phyloP scores from a whole-genome alignment of 805 yeast genomes.

The Zygosaccharomyces siamensis region DNA sequence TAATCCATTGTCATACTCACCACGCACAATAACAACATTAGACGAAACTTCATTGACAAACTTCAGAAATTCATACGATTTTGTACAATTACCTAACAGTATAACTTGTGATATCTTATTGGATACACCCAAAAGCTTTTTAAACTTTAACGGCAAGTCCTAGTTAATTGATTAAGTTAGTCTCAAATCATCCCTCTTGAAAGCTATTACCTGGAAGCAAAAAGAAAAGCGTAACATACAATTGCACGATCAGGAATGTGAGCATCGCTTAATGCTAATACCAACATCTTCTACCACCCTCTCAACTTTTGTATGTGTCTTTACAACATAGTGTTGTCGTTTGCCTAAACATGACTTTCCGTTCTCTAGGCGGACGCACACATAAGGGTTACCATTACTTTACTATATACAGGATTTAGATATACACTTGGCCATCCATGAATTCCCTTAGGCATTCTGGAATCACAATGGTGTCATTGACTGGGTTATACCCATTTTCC shows the following conservation, averaged over 20 bases:
- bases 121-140: constrained; percentile 65
- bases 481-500: constrained; percentile 73
- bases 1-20: constrained; percentile 64
- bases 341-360: neutral
- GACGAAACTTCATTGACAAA: constrained; percentile 67
- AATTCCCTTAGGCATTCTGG: constrained; percentile 65
- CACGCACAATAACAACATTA: constrained; percentile 70
- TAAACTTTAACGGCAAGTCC: constrained; percentile 54
- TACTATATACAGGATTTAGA: constrained; percentile 11
- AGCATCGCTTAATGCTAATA: constrained; percentile 82
- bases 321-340: neutral
- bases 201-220: neutral
- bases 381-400: neutral
- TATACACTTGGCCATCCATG: constrained; percentile 58
- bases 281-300: constrained; percentile 44
- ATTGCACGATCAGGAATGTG: constrained; percentile 84
- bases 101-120: constrained; percentile 82
- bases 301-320: neutral
- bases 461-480: constrained; percentile 47
- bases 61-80: constrained; percentile 55
- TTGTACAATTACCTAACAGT: constrained; percentile 78
- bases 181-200: neutral
- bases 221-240: constrained; percentile 36
- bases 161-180: constrained; percentile 12
- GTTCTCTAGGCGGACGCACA: constrained; percentile 1